These are phyloP conservation scores for Sonneratia caseolaris DNA, from an alignment of 345 rosid genomes.

Conservation along the genomic window DNA sequence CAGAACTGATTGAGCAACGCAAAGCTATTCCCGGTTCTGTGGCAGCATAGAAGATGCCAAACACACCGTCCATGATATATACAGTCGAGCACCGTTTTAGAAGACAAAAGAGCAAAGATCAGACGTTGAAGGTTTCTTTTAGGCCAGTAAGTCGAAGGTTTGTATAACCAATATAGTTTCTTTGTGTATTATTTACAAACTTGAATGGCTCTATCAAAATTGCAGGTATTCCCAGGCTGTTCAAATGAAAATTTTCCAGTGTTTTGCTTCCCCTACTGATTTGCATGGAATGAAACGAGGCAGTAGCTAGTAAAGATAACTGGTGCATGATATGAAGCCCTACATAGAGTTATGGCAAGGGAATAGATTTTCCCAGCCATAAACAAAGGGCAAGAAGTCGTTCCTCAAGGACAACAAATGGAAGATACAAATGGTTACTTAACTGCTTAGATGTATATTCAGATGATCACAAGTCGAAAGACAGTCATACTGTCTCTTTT, in stretches of 20 bases:
- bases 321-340: neutral
- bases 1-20: constrained; percentile 33
- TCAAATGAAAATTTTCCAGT: neutral
- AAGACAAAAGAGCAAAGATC: neutral
- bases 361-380: too few species aligned
- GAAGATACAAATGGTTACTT: neutral
- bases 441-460: neutral
- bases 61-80: neutral
- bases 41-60: constrained; percentile 16
- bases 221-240: neutral
- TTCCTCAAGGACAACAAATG: too few species aligned
- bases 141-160: neutral
- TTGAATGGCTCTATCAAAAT: neutral
- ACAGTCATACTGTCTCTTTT: neutral
- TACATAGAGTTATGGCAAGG: neutral
- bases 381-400: too few species aligned
- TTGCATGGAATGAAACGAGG: too few species aligned
- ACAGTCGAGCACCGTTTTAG: neutral
- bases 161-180: neutral
- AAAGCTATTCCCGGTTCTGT: constrained; percentile 28
- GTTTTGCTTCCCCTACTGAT: neutral
- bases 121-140: neutral
- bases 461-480: neutral
- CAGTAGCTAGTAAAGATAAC: too few species aligned
- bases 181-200: neutral